Evolutionary conservation across 192 early-diverging fungal species (phyloP).

Genomic region (Gryganskiella cystojenkinii): DNA sequence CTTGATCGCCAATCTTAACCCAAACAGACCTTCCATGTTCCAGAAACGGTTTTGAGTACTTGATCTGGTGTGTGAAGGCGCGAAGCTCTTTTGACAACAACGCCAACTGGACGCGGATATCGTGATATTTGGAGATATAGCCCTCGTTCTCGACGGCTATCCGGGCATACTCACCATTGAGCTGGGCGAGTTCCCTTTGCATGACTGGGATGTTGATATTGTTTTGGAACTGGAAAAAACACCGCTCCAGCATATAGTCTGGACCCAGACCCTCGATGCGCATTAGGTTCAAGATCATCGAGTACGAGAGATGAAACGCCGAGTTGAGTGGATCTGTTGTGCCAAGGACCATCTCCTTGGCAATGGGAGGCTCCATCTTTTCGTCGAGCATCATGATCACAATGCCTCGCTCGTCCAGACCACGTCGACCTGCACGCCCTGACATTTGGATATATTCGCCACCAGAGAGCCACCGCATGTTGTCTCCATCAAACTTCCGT

Average conservation of each 20-base stretch:
- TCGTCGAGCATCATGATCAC: constrained; percentile 96
- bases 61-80: constrained; percentile 79
- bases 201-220: constrained; percentile 77
- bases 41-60: constrained; percentile 78
- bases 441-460: constrained; percentile 99
- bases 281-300: constrained; percentile 94
- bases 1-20: constrained; percentile 59
- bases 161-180: constrained; percentile 60
- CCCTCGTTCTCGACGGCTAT: constrained; percentile 75
- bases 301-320: constrained; percentile 93
- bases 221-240: constrained; percentile 92
- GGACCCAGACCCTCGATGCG: constrained; percentile 91
- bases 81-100: constrained; percentile 69
- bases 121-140: constrained; percentile 75
- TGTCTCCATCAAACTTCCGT: constrained; percentile 90
- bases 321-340: constrained; percentile 83
- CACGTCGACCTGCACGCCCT: constrained; percentile 94
- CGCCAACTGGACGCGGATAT: constrained; percentile 76
- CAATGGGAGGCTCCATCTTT: constrained; percentile 89
- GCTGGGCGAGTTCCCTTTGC: constrained; percentile 62
- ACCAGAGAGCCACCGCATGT: constrained; percentile 72
- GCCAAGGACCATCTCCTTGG: constrained; percentile 89
- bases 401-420: constrained; percentile 95
- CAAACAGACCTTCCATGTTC: constrained; percentile 83
- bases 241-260: constrained; percentile 87